Evolutionary conservation across 73 alveolate genomes (phyloP), one percentile per base, ranked within the genome.

Genomic region (Paramecium biaurelia): DNA sequence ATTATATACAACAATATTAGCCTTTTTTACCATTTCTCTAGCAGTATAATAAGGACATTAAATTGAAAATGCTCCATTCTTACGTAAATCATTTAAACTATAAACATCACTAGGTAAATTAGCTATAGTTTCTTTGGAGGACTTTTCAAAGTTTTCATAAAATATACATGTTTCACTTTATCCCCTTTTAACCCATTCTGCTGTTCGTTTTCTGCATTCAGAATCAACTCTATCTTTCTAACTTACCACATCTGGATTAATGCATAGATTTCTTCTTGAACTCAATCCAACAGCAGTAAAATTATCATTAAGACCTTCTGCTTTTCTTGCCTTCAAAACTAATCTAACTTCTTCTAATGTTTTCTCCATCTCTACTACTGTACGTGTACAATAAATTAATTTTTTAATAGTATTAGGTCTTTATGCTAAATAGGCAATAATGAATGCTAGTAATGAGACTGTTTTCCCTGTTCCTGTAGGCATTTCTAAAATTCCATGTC

Each of bases 381-480:
- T 96, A 32, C 98, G 93, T 24, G 98, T 96, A 92, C 98, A 96
- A 90, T 96, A 96, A 37, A 96, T 85, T 12, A 96, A 85, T 93
- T 96, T 89, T 47, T 89, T 89, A 70, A 89, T 32, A n/a, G 21
- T 24, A 14, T 37, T 85, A 0, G 85, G 87, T 58, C 93, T 93
- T 26, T 92, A 70, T 86, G 76, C 89, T 63, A 94, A 89, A 63
- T 90, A 96, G 47, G 97, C 92, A 4, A 93, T 53, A 67, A 92
- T 93, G 67, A 96, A 43, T 15, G 98, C 93, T 26, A 96, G 84
- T 38, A 96, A 85, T 57, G 97, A 96, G 86, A 96, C 97, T 49
- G 98, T 96, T 89, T 96, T 96, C 6, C 98, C 98, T 76, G 98
- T 96, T 47, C 98, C 98, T 85, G 98, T 96, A 41, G 98, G 98